phyloP scores from a whole-genome alignment of 805 yeast species.

The Starmerella powellii region DNA sequence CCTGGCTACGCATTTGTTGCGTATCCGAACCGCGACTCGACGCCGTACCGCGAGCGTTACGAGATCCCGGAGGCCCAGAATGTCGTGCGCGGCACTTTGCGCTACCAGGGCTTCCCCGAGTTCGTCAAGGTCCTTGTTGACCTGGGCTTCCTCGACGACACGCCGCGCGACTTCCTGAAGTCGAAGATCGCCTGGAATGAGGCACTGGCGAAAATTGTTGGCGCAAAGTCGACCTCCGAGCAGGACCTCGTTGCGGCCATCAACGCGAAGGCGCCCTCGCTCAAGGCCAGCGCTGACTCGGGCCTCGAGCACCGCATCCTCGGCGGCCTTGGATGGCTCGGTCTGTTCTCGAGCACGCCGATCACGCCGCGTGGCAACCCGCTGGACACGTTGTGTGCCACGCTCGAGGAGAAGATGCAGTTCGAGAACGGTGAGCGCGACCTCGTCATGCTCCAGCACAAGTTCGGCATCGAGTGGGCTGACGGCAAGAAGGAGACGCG shows the following conservation, averaged over 20 bases:
- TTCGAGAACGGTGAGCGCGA: conserved; percentile 93
- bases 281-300: conserved; percentile 52
- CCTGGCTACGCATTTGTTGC: conserved; percentile 92
- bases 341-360: conserved; percentile 63
- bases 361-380: conserved; percentile 89
- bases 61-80: conserved; percentile 95
- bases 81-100: conserved; percentile 89
- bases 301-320: conserved; percentile 79
- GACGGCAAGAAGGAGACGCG: conserved; percentile 84
- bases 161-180: conserved; percentile 45
- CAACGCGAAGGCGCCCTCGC: conserved; percentile 46
- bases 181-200: conserved; percentile 69
- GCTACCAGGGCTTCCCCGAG: conserved; percentile 98
- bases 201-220: conserved; percentile 64
- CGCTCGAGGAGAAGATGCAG: conserved; percentile 91
- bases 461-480: conserved; percentile 94
- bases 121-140: conserved; percentile 91
- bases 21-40: conserved; percentile 97
- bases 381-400: conserved; percentile 91
- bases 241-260: conserved; percentile 66
- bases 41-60: conserved; percentile 83
- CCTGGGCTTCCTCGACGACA: conserved; percentile 81
- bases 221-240: conserved; percentile 58
- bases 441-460: conserved; percentile 89
- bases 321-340: conserved; percentile 87